Evolutionary conservation across 768 basidiomycete genomes (phyloP).

Genomic region (Cystobasidium ongulense): DNA sequence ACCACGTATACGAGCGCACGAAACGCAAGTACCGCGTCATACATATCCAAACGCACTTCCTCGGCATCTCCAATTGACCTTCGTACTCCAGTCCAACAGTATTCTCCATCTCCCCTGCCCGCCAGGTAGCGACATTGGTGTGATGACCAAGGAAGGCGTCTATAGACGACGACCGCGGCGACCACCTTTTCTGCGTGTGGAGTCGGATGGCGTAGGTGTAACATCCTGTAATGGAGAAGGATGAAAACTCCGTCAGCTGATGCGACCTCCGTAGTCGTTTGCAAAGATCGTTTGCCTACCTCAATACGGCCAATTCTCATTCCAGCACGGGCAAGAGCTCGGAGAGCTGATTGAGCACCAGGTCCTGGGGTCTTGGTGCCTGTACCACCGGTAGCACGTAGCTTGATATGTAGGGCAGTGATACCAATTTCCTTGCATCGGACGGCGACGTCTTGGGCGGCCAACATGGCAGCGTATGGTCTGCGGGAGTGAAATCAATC

Average conservation of each 20-base stretch:
- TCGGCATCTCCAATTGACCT: not conserved
- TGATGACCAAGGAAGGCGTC: not conserved
- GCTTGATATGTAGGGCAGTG: constrained; percentile 97
- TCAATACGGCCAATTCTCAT: constrained; percentile 98
- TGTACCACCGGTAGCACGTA: constrained; percentile 93
- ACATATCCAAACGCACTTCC: not conserved
- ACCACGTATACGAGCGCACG: not conserved
- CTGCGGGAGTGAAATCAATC: not conserved
- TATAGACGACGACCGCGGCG: constrained; percentile 34
- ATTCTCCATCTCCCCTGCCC: constrained; percentile 2
- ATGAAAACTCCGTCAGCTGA: no score
- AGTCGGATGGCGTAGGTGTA: constrained; percentile 93
- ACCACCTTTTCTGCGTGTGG: constrained; percentile 81
- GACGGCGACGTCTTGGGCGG: constrained; percentile 88
- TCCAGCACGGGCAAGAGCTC: constrained; percentile 93
- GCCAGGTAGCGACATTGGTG: constrained; percentile 3
- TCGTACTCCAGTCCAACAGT: not conserved
- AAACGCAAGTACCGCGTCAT: not conserved
- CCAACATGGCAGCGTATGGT: constrained; percentile 47
- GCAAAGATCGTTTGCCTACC: constrained; percentile 25
- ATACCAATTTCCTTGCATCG: constrained; percentile 98
- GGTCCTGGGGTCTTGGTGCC: constrained; percentile 99
- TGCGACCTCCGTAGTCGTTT: not conserved
- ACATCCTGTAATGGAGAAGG: constrained; percentile 56
- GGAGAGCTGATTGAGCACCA: constrained; percentile 94